These are phyloP conservation scores for Clarireedia sp. DNA, from an alignment of 2,329 filamentous ascomycete species.

Conservation along the genomic window DNA sequence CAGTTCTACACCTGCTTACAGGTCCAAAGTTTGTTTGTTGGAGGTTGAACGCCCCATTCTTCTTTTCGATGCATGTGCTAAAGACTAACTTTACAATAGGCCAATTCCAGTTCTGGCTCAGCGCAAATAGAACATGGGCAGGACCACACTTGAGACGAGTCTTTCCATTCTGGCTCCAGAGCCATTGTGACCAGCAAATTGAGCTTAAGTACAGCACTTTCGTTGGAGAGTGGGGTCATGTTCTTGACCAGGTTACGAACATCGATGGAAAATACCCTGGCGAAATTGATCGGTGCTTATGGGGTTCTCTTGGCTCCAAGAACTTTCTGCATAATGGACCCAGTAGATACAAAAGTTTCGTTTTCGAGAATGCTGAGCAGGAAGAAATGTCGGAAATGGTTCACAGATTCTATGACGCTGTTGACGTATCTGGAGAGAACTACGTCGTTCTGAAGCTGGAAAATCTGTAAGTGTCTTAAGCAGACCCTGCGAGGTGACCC, in stretches of 20 bases:
- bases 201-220: not conserved
- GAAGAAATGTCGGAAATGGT: not conserved
- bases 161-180: not conserved
- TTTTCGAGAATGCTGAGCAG: not conserved
- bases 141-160: not conserved
- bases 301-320: not conserved
- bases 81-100: not conserved
- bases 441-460: not conserved
- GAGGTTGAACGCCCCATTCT: not conserved
- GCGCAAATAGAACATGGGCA: not conserved
- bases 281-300: not conserved
- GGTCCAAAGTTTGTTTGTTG: slow-evolving; percentile 1
- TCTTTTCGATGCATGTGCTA: not conserved
- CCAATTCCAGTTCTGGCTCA: slow-evolving; percentile 1
- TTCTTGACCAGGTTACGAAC: not conserved
- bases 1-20: slow-evolving; percentile 1
- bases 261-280: not conserved
- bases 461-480: not conserved
- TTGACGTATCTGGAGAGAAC: not conserved
- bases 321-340: not conserved
- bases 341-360: not conserved
- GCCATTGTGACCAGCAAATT: not conserved
- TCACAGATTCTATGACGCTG: not conserved
- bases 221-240: not conserved
- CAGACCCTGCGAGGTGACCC: not conserved